Conservation (phyloP, 2,329 filamentous ascomycete species). For the Xylaria sp. region DNA sequence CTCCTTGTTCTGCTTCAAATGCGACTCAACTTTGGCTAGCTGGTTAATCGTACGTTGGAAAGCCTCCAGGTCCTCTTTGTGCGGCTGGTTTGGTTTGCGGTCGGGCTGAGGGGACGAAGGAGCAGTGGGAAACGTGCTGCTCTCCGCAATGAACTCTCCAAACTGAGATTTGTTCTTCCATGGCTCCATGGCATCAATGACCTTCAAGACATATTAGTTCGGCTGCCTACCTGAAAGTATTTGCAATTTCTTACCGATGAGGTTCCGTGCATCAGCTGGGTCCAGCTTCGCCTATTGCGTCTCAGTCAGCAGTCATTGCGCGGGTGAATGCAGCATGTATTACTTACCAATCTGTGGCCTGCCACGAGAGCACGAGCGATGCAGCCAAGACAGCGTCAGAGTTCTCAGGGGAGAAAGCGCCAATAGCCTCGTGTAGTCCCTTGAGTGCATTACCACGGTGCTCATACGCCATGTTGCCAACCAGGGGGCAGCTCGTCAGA, state of each 20-base stretch:
- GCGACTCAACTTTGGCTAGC: constrained; percentile 61
- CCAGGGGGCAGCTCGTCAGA: constrained; percentile 78
- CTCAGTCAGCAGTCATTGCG: constrained; percentile 34
- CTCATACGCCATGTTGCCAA: constrained; percentile 82
- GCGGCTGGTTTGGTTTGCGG: constrained; percentile 56
- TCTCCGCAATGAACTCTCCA: constrained; percentile 73
- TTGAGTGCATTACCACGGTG: constrained; percentile 81
- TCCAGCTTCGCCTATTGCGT: constrained; percentile 74
- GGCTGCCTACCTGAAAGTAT: neutral
- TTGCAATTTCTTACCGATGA: constrained; percentile 61
- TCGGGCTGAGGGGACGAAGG: constrained; percentile 58
- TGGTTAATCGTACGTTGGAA: constrained; percentile 63
- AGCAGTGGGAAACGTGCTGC: constrained; percentile 65
- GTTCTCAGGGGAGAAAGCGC: constrained; percentile 75
- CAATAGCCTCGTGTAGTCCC: constrained; percentile 82
- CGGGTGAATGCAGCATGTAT: constrained; percentile 32
- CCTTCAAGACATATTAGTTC: constrained; percentile 43
- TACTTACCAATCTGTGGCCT: constrained; percentile 87
- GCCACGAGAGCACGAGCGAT: constrained; percentile 90
- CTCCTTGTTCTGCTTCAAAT: constrained; percentile 64
- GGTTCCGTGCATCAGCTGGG: constrained; percentile 84
- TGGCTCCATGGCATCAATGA: constrained; percentile 84
- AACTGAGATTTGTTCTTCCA: constrained; percentile 90
- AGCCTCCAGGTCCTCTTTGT: constrained; percentile 64
- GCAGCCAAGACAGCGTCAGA: constrained; percentile 89